A percentile compares a stretch with the other conserved stretches of the same genome.
Evolutionary conservation across 1,284 basidiomycete genomes (phyloP).

Genomic region (Vanrija humicola): DNA sequence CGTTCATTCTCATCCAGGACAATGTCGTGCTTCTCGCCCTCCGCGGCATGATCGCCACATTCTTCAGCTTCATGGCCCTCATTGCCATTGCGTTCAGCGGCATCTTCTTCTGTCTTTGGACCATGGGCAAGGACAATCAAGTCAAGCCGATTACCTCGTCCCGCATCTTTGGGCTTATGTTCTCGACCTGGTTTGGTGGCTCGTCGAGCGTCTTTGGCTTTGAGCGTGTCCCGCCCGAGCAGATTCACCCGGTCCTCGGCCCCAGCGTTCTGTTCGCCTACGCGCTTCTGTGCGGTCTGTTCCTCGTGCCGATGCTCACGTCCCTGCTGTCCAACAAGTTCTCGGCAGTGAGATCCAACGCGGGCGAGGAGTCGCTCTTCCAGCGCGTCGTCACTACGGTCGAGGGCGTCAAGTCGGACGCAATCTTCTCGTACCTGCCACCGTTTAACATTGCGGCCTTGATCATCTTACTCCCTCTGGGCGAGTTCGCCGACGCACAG

Average conservation of each 20-base stretch:
- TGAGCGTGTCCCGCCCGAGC: constrained; percentile 29
- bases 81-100: constrained; percentile 69
- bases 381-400: constrained; percentile 82
- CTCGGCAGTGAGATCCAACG: constrained; percentile 74
- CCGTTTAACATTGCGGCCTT: constrained; percentile 62
- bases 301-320: constrained; percentile 64
- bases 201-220: constrained; percentile 26
- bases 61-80: constrained; percentile 77
- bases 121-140: constrained; percentile 58
- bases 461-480: constrained; percentile 68
- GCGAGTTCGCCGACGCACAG: constrained; percentile 66
- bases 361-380: constrained; percentile 79
- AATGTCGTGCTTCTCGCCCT: constrained; percentile 70
- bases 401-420: constrained; percentile 83
- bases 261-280: constrained; percentile 80
- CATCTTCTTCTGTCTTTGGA: constrained; percentile 76
- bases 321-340: constrained; percentile 83
- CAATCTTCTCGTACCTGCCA: constrained; percentile 84
- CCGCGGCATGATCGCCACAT: constrained; percentile 65
- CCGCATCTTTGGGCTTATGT: constrained; percentile 59
- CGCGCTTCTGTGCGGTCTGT: constrained; percentile 54
- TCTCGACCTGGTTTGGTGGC: constrained; percentile 49
- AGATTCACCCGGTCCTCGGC: constrained; percentile 71
- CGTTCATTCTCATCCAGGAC: constrained; percentile 78
- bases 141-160: not conserved